Base-by-base conservation (phyloP, 139 green algal genomes). In the Deuterostichococcus epilithicus region DNA sequence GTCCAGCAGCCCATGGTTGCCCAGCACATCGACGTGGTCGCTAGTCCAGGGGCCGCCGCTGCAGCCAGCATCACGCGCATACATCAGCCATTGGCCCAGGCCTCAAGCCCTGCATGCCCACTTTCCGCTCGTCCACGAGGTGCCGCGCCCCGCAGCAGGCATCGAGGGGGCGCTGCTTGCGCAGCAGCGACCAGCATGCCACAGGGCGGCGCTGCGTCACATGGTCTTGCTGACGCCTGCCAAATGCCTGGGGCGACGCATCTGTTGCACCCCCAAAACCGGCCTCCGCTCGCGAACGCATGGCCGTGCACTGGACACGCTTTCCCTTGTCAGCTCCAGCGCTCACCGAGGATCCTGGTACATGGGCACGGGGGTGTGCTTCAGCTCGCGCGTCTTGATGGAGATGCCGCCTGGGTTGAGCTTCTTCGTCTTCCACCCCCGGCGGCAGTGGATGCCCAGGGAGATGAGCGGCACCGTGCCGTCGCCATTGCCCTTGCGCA, bases 401-500 rank as follows among this genome's bases (percentile, higher is more conserved):
- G 59, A 30, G 22, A 85, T 72, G 37, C 81, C 80, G 18, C 32
- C 52, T 0, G 91, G 91, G 82, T 96, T 96, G 66, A 93, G 87
- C 39, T 78, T 73, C 5, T 71, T 85, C 1, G 70, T 28, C 5
- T 42, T 39, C 79, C 79, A 84, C 28, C 72, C 67, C 33, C 74
- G 58, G 3, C 42, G 42, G 65, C 76, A 85, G 68, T 82, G 72
- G 25, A 76, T 52, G 1, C 39, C 42, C 39, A 80, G 68, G 33
- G 77, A 87, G 58, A 96, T 78, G 58, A 93, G 80, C 5, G 89
- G 89, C 18, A 94, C 89, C 15, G 90, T 96, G 72, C 86, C 82
- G 71, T 93, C 88, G 33, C 88, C 88, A 35, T 94, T 86, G 34
- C 63, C 73, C 38, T 83, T 76, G 45, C 82, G 81, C 59, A 91